These are phyloP conservation scores for Moniliella sp. DNA, from an alignment of 1,284 basidiomycete genomes.

Conservation along the genomic window DNA sequence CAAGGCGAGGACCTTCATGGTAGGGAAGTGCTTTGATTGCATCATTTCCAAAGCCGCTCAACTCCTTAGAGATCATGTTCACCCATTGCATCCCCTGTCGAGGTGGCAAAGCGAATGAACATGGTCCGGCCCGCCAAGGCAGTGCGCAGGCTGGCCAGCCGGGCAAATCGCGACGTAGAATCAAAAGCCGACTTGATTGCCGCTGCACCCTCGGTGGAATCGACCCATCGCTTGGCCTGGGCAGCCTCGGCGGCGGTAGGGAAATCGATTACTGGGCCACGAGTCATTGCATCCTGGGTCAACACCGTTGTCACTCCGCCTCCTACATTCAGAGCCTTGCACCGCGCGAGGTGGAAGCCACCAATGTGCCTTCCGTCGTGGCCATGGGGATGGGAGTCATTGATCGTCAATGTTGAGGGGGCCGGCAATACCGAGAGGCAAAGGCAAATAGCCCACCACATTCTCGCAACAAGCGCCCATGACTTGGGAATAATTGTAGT, in stretches of 20 bases:
- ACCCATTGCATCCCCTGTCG: constrained; percentile 99
- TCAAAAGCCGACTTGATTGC: constrained; percentile 72
- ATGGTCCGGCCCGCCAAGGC: constrained; percentile 43
- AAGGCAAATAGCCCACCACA: constrained; percentile 85
- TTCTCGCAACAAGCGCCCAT: constrained; percentile 98
- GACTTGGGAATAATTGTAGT: constrained; percentile 83
- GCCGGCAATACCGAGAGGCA: constrained; percentile 88
- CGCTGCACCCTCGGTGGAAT: constrained; percentile 56
- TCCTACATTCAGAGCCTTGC: constrained; percentile 86
- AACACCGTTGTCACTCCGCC: constrained; percentile 87
- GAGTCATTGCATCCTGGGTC: constrained; percentile 85
- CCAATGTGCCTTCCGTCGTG: constrained; percentile 90
- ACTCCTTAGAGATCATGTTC: constrained; percentile 58
- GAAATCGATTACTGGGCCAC: constrained; percentile 92
- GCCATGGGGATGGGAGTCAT: constrained; percentile 89
- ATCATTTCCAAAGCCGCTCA: constrained; percentile 62
- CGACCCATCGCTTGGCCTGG: constrained; percentile 67
- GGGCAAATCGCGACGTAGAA: constrained; percentile 43
- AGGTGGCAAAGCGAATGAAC: constrained; percentile 78
- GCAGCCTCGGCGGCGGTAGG: constrained; percentile 59
- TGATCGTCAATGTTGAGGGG: constrained; percentile 76
- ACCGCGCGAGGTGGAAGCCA: constrained; percentile 86
- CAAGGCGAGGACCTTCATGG: constrained; percentile 77
- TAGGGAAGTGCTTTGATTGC: constrained; percentile 56
- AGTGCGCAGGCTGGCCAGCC: constrained; percentile 23